Percentiles rank a stretch among this genome's conserved stretches.
phyloP scores from a whole-genome alignment of 2,329 filamentous ascomycete genomes.

The Rhinocladiella similis region DNA sequence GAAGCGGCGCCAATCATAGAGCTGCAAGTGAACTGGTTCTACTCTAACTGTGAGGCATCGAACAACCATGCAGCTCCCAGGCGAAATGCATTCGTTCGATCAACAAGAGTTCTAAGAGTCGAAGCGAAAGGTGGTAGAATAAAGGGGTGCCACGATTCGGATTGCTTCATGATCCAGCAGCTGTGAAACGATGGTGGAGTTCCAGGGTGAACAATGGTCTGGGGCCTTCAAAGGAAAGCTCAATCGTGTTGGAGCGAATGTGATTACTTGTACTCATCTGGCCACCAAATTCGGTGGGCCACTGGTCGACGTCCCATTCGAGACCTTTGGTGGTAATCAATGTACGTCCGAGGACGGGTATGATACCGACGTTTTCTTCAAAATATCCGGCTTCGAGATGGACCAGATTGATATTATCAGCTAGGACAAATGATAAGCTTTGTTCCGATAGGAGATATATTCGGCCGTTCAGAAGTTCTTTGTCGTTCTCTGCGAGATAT shows the following conservation, averaged over 20 bases:
- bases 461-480: constrained; percentile 51
- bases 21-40: too few species aligned
- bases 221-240: constrained; percentile 56
- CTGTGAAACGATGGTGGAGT: constrained; percentile 43
- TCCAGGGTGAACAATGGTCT: constrained; percentile 72
- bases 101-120: neutral
- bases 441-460: constrained; percentile 80
- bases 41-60: too few species aligned
- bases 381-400: constrained; percentile 60
- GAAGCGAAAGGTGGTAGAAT: neutral
- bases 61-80: too few species aligned
- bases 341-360: constrained; percentile 78
- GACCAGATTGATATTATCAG: constrained; percentile 66
- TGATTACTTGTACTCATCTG: constrained; percentile 80
- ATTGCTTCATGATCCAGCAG: neutral
- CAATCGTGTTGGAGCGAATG: constrained; percentile 61
- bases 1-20: too few species aligned
- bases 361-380: constrained; percentile 78
- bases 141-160: neutral
- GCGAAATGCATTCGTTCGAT: neutral
- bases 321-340: constrained; percentile 77
- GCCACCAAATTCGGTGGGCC: constrained; percentile 75
- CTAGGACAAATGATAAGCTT: constrained; percentile 80
- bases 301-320: constrained; percentile 86
- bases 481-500: constrained; percentile 49